Conservation (phyloP, 176 grass and related monocot species). For the Musa itinerans region DNA sequence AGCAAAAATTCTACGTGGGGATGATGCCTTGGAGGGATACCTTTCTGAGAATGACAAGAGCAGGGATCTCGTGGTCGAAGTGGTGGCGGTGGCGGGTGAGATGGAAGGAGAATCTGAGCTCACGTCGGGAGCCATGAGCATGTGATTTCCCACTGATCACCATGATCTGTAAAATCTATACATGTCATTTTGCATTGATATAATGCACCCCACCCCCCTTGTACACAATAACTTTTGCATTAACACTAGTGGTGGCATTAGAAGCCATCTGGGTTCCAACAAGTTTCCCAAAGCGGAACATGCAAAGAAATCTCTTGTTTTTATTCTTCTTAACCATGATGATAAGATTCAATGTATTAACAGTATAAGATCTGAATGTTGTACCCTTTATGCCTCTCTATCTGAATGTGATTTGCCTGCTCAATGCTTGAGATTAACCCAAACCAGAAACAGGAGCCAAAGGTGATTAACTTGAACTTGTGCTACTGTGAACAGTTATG, state of each 20-base stretch:
- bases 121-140: slow-evolving; percentile 52
- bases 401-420: too few relatives aligned
- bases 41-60: slow-evolving; percentile 39
- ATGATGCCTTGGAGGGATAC: slow-evolving; percentile 66
- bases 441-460: too few relatives aligned
- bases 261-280: slow-evolving; percentile 27
- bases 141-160: slow-evolving; percentile 41
- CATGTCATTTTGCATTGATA: background rate
- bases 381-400: too few relatives aligned
- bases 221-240: background rate
- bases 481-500: too few relatives aligned
- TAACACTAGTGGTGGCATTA: slow-evolving; percentile 4
- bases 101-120: slow-evolving; percentile 70
- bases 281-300: too few relatives aligned
- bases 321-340: too few relatives aligned
- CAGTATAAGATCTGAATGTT: too few relatives aligned
- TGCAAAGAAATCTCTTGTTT: too few relatives aligned
- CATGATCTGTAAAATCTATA: background rate
- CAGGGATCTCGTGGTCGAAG: slow-evolving; percentile 27
- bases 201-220: background rate
- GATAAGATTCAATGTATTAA: too few relatives aligned
- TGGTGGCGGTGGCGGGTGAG: slow-evolving; percentile 40
- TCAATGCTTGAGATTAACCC: too few relatives aligned
- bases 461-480: too few relatives aligned
- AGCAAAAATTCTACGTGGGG: slow-evolving; percentile 77